A percentile compares a stretch with the other conserved stretches of the same genome.
Conservation (phyloP, 73 alveolate species). For the Stentor roeselii region DNA sequence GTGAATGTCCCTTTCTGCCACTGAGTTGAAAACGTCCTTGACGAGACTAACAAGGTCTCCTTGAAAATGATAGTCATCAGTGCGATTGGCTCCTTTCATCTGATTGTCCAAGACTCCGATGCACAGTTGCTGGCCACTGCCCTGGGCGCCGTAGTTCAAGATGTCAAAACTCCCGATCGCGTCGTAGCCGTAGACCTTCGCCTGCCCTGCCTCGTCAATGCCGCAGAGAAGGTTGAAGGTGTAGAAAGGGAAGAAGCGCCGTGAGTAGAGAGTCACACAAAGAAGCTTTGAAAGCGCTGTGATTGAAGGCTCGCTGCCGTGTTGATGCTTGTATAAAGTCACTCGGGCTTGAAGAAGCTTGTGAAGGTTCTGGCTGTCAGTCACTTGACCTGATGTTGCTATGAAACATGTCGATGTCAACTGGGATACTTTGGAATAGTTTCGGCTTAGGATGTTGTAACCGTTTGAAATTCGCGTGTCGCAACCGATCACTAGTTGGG, state of each 20-base stretch:
- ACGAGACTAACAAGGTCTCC: conserved; percentile 66
- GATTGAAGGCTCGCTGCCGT: conserved; percentile 62
- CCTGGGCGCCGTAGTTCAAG: conserved; percentile 88
- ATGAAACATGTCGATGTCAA: too few species aligned
- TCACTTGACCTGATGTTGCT: too few species aligned
- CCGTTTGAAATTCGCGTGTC: too few species aligned
- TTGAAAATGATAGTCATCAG: conserved; percentile 53
- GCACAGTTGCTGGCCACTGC: conserved; percentile 81
- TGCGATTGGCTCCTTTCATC: conserved; percentile 58
- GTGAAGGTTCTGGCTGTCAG: too few species aligned
- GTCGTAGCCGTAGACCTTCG: conserved; percentile 87
- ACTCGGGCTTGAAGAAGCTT: conserved; percentile 63
- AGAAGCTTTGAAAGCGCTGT: conserved; percentile 68
- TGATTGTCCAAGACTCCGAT: conserved; percentile 87
- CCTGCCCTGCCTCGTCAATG: conserved; percentile 59
- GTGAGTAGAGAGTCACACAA: conserved; percentile 69
- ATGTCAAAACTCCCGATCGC: conserved; percentile 92
- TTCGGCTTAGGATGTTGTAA: too few species aligned
- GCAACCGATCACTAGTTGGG: too few species aligned
- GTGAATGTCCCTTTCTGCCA: conserved; percentile 90
- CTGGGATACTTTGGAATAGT: too few species aligned
- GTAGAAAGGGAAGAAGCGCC: conserved; percentile 86
- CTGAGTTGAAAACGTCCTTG: conserved; percentile 80
- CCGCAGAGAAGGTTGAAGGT: conserved; percentile 79
- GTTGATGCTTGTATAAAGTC: conserved; percentile 59